phyloP scores from a whole-genome alignment of 768 basidiomycete species.

The Trametes villosa region DNA sequence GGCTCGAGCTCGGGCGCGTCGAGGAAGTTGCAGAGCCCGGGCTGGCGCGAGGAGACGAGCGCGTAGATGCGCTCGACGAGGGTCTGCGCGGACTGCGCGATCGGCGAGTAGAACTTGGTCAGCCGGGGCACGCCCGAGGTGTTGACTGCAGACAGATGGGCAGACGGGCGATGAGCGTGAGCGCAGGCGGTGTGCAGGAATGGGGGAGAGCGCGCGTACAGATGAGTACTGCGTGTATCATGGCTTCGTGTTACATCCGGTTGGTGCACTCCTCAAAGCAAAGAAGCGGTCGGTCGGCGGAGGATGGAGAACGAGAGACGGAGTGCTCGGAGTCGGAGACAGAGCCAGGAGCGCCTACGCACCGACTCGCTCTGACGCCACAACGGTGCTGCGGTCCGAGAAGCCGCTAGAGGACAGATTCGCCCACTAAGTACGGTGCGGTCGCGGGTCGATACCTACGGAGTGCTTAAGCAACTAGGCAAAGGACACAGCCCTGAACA shows the following conservation, averaged over 20 bases:
- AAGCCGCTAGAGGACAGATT: no score
- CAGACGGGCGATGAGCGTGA: constrained; percentile 7
- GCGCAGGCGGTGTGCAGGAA: not conserved
- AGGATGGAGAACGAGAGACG: not conserved
- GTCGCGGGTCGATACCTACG: no score
- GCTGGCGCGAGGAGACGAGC: constrained; percentile 80
- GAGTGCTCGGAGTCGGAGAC: not conserved
- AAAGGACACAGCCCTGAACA: no score
- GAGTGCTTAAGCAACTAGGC: no score
- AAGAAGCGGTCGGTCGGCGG: not conserved
- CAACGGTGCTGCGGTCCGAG: no score
- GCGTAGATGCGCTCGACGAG: constrained; percentile 90
- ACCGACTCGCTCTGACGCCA: no score
- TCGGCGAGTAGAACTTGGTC: constrained; percentile 87
- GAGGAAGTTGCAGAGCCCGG: constrained; percentile 92
- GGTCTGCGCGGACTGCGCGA: constrained; percentile 66
- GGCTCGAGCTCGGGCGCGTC: constrained; percentile 88
- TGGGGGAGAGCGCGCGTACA: constrained; percentile 46
- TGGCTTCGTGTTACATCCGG: constrained; percentile 31
- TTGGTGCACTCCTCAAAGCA: not conserved
- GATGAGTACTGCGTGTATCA: constrained; percentile 89
- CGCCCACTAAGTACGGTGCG: no score
- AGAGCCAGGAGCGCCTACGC: not conserved
- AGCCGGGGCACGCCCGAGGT: constrained; percentile 86
- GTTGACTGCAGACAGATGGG: constrained; percentile 66